Base-by-base conservation (phyloP, 371 early-diverging fungal species). In the Gilbertella persicaria region DNA sequence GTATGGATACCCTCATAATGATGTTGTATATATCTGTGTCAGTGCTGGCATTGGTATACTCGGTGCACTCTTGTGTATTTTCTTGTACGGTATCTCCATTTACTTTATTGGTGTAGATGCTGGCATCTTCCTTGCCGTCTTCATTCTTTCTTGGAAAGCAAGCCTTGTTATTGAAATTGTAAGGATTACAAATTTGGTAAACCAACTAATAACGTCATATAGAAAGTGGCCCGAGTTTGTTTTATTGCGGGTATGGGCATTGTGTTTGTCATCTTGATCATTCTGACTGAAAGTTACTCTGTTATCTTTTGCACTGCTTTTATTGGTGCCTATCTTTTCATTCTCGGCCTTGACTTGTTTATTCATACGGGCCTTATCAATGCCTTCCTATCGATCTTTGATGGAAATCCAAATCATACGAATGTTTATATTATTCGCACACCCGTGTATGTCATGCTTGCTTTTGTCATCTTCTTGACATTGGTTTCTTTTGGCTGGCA, bases 291-390 rank as follows among this genome's bases (percentile, higher is more conserved):
- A 48, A 63, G 66, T 20, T 74, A 72, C 21, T 51, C 52, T 5
- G 60, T 79, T 4, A 59, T 79, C 12, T 72, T 82, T 42, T 55
- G 68, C 10, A 72, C 79, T 0, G 55, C 78, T 12, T 69, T 82
- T 28, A 69, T 64, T 29, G 82, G 82, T 24, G 78, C 73, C 8
- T 79, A 71, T 46, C 50, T 79, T 26, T 69, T 82, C 42, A 72
- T 79, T 0, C 45, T 82, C 25, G 79, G 82, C 10, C 58, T 82
- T 4, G 82, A 82, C 43, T 61, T 82, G 23, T 82, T 82, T 41
- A 67, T 71, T 9, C 79, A 79, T 42, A 78, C 82, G 0, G 82
- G 79, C 0, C 66, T 82, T 40, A 62, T 78, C 50, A 75, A 82
- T 44, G 67, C 71, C 23, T 66, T 72, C 28, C 55, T 71, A 13